A percentile compares a stretch with the other conserved stretches of the same genome.
phyloP scores from a whole-genome alignment of 2,329 filamentous ascomycete genomes.

The Botryosphaeria dothidea region DNA sequence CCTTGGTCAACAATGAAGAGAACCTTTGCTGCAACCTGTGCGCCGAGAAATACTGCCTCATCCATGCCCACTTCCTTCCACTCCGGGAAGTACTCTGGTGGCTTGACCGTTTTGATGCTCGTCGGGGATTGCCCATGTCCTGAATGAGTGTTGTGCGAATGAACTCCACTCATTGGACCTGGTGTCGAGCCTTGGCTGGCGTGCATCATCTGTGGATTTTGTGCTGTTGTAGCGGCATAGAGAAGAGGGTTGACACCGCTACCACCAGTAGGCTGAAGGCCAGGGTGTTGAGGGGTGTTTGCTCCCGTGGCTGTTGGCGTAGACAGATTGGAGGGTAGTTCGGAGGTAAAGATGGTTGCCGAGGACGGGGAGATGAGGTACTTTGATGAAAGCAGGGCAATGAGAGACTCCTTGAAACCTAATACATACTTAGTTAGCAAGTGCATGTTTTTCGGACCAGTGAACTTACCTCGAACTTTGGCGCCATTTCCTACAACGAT shows the following conservation, averaged over 20 bases:
- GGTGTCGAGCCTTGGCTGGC: conserved; percentile 27
- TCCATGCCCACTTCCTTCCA: conserved; percentile 79
- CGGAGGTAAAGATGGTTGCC: conserved; percentile 94
- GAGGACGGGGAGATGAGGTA: conserved; percentile 91
- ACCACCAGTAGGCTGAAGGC: conserved; percentile 55
- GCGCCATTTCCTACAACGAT: conserved; percentile 90
- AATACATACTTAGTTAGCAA: conserved; percentile 27
- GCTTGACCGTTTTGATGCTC: conserved; percentile 73
- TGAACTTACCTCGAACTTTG: conserved; percentile 56
- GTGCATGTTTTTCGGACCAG: conserved; percentile 27
- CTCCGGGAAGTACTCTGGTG: conserved; percentile 85
- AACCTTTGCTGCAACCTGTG: conserved; percentile 80
- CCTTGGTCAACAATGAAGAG: conserved; percentile 70
- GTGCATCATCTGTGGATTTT: conserved; percentile 52
- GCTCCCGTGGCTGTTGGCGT: conserved; percentile 88
- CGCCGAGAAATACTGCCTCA: conserved; percentile 83
- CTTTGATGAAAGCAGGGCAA: conserved; percentile 75
- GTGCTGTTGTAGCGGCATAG: conserved; percentile 82
- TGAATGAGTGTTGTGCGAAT: conserved; percentile 56
- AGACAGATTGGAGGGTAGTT: conserved; percentile 89
- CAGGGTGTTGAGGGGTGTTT: conserved; percentile 74
- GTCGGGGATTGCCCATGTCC: conserved; percentile 76
- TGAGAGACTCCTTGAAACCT: conserved; percentile 86
- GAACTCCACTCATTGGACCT: conserved; percentile 29
- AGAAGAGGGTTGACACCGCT: conserved; percentile 83